Evolutionary conservation across 1,284 basidiomycete genomes (phyloP).

Genomic region (Kwoniella shivajii): DNA sequence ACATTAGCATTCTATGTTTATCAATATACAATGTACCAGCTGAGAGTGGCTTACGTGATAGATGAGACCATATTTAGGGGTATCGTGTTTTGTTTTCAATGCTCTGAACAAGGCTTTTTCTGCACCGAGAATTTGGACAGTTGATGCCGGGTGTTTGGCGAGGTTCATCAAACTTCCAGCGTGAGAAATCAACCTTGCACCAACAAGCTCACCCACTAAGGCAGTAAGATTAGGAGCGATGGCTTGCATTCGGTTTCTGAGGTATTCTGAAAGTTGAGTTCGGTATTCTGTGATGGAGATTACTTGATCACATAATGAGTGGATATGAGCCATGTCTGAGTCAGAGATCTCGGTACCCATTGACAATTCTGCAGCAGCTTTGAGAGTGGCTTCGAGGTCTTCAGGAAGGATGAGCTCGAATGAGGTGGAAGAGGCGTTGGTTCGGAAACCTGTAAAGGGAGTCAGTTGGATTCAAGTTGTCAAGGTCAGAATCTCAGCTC

Average conservation of each 20-base stretch:
- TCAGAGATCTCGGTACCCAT: constrained; percentile 99
- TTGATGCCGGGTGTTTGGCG: constrained; percentile 96
- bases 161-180: constrained; percentile 91
- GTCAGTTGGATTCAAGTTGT: neutral
- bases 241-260: constrained; percentile 94
- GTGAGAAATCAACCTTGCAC: constrained; percentile 93
- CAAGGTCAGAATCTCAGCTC: constrained; percentile 28
- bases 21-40: neutral
- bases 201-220: constrained; percentile 94
- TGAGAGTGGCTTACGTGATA: constrained; percentile 70
- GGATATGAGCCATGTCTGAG: constrained; percentile 90
- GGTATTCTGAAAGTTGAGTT: constrained; percentile 88
- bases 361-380: constrained; percentile 90
- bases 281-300: constrained; percentile 94
- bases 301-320: constrained; percentile 94
- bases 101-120: constrained; percentile 98
- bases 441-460: constrained; percentile 72
- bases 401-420: constrained; percentile 90
- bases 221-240: constrained; percentile 96
- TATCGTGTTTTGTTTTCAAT: constrained; percentile 98
- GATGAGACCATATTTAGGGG: constrained; percentile 96
- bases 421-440: constrained; percentile 82
- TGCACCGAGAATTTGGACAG: constrained; percentile 96
- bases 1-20: constrained; percentile 7
- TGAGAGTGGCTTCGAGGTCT: constrained; percentile 87